Evolutionary conservation across 2,329 filamentous ascomycete genomes (phyloP).

Genomic region (Bimuria novae-zelandiae): DNA sequence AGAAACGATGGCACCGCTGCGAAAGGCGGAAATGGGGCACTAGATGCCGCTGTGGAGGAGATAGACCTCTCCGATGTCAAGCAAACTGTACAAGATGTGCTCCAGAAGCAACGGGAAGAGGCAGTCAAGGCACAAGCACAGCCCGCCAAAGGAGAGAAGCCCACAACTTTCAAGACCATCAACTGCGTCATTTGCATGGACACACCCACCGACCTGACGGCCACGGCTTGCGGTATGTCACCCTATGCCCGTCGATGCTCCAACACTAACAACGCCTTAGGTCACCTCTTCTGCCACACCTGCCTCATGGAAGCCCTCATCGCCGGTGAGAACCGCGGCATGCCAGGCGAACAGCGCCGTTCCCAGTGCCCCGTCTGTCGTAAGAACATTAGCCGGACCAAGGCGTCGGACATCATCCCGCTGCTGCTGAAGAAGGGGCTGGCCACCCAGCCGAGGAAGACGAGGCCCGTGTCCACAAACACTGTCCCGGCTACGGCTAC

Average conservation of each 20-base stretch:
- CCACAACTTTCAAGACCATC: conserved; percentile 52
- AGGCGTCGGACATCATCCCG: conserved; percentile 49
- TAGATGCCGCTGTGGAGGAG: conserved; percentile 49
- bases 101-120: conserved; percentile 59
- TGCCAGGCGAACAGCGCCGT: conserved; percentile 48
- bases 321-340: conserved; percentile 57
- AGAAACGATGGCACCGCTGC: conserved; percentile 20
- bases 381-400: conserved; percentile 49
- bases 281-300: conserved; percentile 67
- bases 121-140: conserved; percentile 53
- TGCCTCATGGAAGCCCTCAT: conserved; percentile 66
- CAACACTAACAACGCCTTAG: conserved; percentile 39
- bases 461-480: conserved; percentile 12
- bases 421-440: conserved; percentile 47
- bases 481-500: conserved; percentile 8
- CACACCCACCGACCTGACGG: conserved; percentile 62
- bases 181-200: conserved; percentile 70
- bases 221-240: conserved; percentile 62
- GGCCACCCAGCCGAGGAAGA: conserved; percentile 41
- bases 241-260: neutral
- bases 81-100: conserved; percentile 47
- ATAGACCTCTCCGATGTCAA: conserved; percentile 56
- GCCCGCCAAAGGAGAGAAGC: conserved; percentile 46
- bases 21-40: conserved; percentile 2
- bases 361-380: conserved; percentile 56